These are phyloP conservation scores for Cerrena zonata DNA, from an alignment of 1,284 basidiomycete genomes.

Conservation along the genomic window DNA sequence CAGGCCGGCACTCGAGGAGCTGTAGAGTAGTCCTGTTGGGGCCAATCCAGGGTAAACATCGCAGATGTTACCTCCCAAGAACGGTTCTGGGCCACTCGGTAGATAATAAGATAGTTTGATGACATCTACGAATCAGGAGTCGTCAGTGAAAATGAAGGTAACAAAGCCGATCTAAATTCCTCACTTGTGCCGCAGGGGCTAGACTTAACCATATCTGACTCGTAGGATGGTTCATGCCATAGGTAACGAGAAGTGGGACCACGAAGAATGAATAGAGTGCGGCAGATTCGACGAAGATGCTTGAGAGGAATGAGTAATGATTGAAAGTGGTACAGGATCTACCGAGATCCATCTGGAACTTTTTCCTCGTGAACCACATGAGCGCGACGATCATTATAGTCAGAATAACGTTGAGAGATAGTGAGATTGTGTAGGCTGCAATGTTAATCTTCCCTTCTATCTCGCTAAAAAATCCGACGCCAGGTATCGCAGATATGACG, in stretches of 20 bases:
- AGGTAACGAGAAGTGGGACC: constrained; percentile 37
- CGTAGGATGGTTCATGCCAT: constrained; percentile 9
- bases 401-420: constrained; percentile 40
- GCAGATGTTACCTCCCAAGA: no score
- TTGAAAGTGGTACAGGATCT: constrained; percentile 25
- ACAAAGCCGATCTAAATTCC: neutral
- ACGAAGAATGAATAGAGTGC: constrained; percentile 30
- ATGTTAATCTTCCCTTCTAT: constrained; percentile 32
- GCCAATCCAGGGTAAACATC: no score
- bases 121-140: constrained; percentile 26
- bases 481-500: constrained; percentile 33
- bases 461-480: constrained; percentile 35
- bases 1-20: no score
- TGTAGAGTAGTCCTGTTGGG: no score
- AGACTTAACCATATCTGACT: constrained; percentile 7
- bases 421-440: constrained; percentile 39
- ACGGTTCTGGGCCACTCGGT: constrained; percentile 21
- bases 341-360: constrained; percentile 26
- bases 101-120: constrained; percentile 37
- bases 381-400: constrained; percentile 38
- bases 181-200: constrained; percentile 8
- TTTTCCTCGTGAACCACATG: constrained; percentile 30
- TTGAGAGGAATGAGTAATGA: constrained; percentile 6
- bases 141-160: neutral
- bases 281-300: constrained; percentile 4